phyloP scores from a whole-genome alignment of 2,329 filamentous ascomycete species.

The Diaporthe capsici region DNA sequence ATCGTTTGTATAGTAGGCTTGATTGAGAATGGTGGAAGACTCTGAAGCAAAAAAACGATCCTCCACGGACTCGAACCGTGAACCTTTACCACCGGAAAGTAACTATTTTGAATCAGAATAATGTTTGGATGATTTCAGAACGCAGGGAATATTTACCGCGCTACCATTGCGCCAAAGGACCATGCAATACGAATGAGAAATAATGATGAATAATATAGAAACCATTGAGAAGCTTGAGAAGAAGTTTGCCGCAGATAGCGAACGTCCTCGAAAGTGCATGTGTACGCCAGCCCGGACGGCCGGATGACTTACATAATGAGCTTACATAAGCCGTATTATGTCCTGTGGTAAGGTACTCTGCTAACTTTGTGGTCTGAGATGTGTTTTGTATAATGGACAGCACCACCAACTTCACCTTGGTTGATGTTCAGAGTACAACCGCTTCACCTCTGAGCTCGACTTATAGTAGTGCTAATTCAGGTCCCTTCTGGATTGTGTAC shows the following conservation, averaged over 20 bases:
- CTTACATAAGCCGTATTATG: not conserved
- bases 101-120: not conserved
- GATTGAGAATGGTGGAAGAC: not conserved
- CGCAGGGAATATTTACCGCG: not conserved
- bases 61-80: constrained; percentile 35
- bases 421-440: not conserved
- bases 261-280: not conserved
- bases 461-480: not conserved
- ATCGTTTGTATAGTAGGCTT: not conserved
- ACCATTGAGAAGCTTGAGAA: too few relatives aligned
- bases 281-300: not conserved
- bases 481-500: not conserved
- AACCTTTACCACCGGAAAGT: constrained; percentile 34
- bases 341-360: too few relatives aligned
- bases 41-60: constrained; percentile 16
- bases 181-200: not conserved
- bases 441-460: not conserved
- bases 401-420: not conserved
- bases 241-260: not conserved
- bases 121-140: not conserved
- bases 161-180: constrained; percentile 37
- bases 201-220: rapidly evolving
- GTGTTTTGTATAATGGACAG: not conserved
- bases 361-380: not conserved
- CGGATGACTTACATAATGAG: not conserved